Evolutionary conservation across 2,329 filamentous ascomycete species (phyloP).

Genomic region (Diaporthe citriasiana): DNA sequence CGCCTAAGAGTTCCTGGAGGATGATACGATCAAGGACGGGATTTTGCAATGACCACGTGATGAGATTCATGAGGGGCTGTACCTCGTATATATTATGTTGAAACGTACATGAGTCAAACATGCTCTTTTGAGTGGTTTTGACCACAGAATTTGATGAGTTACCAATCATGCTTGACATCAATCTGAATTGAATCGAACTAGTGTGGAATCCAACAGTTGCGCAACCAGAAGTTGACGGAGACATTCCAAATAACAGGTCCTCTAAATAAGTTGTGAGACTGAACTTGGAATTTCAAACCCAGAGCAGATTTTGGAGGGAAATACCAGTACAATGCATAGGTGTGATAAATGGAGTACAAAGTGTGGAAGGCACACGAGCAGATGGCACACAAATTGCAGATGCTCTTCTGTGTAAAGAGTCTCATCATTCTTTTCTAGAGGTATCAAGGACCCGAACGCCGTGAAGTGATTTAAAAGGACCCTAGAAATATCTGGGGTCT

Average conservation of each 20-base stretch:
- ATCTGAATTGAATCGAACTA: not conserved
- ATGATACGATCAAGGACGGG: no score
- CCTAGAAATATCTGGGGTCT: not conserved
- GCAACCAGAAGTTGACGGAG: no score
- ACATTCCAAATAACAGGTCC: no score
- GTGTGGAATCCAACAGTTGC: not conserved
- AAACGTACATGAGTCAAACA: not conserved
- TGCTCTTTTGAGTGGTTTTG: not conserved
- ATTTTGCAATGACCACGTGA: conserved; percentile 18
- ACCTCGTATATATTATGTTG: not conserved
- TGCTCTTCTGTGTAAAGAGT: not conserved
- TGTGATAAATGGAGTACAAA: not conserved
- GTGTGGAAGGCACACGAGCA: not conserved
- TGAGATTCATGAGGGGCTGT: not conserved
- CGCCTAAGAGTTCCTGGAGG: not conserved
- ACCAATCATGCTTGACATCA: no score
- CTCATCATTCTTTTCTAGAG: conserved; percentile 1
- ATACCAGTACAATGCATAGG: not conserved
- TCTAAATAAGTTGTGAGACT: not conserved
- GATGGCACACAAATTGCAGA: not conserved
- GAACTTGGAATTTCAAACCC: no score
- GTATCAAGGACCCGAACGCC: conserved; percentile 28
- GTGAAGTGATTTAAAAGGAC: not conserved
- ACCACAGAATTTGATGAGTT: not conserved
- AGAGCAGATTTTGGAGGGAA: not conserved